Conservation (phyloP, 176 grass and related monocot species). For the Hsuehochloa calcarea region DNA sequence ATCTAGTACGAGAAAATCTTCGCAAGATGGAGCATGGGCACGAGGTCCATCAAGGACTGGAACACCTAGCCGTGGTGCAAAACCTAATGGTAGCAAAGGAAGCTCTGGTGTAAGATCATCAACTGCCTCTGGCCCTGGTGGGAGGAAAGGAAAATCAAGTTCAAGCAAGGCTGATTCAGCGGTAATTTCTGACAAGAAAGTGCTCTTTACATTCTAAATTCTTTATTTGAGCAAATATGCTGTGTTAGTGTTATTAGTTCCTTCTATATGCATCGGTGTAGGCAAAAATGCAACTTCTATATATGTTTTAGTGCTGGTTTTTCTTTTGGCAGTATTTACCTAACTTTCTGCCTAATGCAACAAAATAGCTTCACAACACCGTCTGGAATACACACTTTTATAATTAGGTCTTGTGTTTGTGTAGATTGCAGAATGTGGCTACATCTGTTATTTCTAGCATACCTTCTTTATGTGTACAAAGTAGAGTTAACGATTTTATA, state of each 20-base stretch:
- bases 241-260: background rate
- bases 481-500: conserved; percentile 6
- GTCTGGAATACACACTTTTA: conserved; percentile 7
- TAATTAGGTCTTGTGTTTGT: conserved; percentile 3
- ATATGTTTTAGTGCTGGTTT: background rate
- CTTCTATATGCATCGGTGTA: background rate
- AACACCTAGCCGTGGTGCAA: conserved; percentile 59
- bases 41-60: conserved; percentile 69
- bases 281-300: background rate
- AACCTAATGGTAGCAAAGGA: conserved; percentile 59
- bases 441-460: conserved; percentile 10
- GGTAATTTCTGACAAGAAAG: conserved; percentile 48
- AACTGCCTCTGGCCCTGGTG: conserved; percentile 41
- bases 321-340: background rate
- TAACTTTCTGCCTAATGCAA: conserved; percentile 7
- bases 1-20: conserved; percentile 60
- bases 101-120: conserved; percentile 48
- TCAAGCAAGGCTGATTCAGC: conserved; percentile 61
- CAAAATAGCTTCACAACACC: background rate
- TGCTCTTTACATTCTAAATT: background rate
- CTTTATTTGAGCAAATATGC: background rate
- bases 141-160: conserved; percentile 79
- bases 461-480: conserved; percentile 4
- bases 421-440: background rate
- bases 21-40: conserved; percentile 79